Conservation (phyloP, 805 yeast genomes). For the Metschnikowia proteae region DNA sequence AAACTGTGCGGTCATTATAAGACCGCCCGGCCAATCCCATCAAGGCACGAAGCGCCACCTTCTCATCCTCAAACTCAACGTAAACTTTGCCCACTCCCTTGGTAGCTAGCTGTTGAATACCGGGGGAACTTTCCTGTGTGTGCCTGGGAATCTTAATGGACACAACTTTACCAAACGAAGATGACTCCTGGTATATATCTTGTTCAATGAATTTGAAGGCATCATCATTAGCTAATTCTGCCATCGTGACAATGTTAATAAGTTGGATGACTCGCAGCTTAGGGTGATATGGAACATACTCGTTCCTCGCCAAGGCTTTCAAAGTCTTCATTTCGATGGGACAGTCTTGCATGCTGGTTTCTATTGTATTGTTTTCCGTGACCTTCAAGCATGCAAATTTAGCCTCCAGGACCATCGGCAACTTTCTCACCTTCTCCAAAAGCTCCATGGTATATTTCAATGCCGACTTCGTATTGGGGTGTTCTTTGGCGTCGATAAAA, state of each 20-base stretch:
- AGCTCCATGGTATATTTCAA: slow-evolving; percentile 12
- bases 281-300: slow-evolving; percentile 33
- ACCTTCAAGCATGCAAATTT: slow-evolving; percentile 33
- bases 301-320: slow-evolving; percentile 34
- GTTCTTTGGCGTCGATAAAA: slow-evolving; percentile 18
- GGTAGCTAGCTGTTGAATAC: slow-evolving; percentile 33
- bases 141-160: slow-evolving; percentile 63
- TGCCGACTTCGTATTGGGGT: slow-evolving; percentile 14
- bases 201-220: slow-evolving; percentile 47
- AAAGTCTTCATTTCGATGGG: slow-evolving; percentile 36
- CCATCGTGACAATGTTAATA: slow-evolving; percentile 60
- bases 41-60: slow-evolving; percentile 52
- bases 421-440: slow-evolving; percentile 12
- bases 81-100: slow-evolving; percentile 71
- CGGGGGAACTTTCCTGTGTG: slow-evolving; percentile 45
- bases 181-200: slow-evolving; percentile 50
- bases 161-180: slow-evolving; percentile 48
- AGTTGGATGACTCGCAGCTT: slow-evolving; percentile 58
- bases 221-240: slow-evolving; percentile 53
- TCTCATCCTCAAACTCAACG: slow-evolving; percentile 55
- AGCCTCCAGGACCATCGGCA: slow-evolving; percentile 22
- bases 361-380: slow-evolving; percentile 7
- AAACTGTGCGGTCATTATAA: slow-evolving; percentile 64
- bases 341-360: slow-evolving; percentile 36
- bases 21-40: slow-evolving; percentile 59